Evolutionary conservation across 441 rosid species (phyloP).

Genomic region (Croton laevigatus): DNA sequence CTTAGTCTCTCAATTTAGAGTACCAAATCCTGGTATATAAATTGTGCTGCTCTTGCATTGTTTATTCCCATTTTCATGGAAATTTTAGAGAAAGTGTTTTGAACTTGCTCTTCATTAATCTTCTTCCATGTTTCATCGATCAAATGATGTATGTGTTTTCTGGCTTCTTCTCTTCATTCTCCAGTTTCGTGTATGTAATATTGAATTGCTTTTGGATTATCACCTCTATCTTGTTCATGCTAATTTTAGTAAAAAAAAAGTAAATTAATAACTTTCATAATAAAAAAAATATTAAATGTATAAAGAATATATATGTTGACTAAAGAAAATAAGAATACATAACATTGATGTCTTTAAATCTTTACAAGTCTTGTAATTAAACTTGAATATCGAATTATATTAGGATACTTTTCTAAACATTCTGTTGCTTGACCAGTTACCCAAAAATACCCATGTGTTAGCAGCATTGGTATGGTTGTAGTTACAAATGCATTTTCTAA

Average conservation of each 20-base stretch:
- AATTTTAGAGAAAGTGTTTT: not conserved
- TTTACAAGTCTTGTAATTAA: conserved; percentile 14
- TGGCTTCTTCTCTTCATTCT: not conserved
- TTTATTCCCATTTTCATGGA: not conserved
- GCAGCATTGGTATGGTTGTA: not conserved
- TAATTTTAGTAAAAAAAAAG: not conserved
- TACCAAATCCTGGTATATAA: not conserved
- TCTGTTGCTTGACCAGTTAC: no score
- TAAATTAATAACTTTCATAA: no score
- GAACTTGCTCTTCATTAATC: not conserved
- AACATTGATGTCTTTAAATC: conserved; percentile 20
- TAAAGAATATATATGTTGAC: not conserved
- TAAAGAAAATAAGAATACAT: no score
- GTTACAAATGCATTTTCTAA: not conserved
- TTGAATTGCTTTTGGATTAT: not conserved
- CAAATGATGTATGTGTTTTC: not conserved
- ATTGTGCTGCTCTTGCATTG: not conserved
- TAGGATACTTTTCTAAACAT: no score
- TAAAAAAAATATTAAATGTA: not conserved
- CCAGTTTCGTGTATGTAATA: not conserved
- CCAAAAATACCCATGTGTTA: conserved; percentile 2
- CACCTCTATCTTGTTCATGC: conserved; percentile 5
- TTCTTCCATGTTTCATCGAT: conserved; percentile 5
- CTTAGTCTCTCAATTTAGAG: not conserved
- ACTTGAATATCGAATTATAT: conserved; percentile 6